Evolutionary conservation across 176 grass and related monocot species (phyloP).

Genomic region (Hsuehochloa calcarea): DNA sequence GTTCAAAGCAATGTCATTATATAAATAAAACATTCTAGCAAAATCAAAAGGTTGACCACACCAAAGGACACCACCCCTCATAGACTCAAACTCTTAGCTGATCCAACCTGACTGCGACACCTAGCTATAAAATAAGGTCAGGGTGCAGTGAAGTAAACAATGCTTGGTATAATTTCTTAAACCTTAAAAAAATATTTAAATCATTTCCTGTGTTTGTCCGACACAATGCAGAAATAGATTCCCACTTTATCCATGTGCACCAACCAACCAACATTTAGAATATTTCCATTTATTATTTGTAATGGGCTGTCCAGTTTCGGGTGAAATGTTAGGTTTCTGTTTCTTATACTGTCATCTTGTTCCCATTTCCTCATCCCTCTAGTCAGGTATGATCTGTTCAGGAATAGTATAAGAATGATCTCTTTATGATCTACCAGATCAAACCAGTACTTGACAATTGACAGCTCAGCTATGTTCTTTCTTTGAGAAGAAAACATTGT

Average conservation of each 20-base stretch:
- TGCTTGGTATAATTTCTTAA: conserved; percentile 7
- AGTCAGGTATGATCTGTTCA: background rate
- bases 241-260: conserved; percentile 17
- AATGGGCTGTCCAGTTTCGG: background rate
- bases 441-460: background rate
- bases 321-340: background rate
- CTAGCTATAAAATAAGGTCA: conserved; percentile 8
- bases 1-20: background rate
- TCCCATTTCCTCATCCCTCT: background rate
- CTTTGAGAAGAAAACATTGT: conserved; percentile 17
- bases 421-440: background rate
- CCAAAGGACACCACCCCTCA: background rate
- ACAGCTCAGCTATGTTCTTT: conserved; percentile 18
- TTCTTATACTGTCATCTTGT: conserved; percentile 14
- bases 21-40: background rate
- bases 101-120: background rate
- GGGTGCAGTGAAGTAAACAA: background rate
- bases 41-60: background rate
- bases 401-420: conserved; percentile 1
- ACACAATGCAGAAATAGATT: conserved; percentile 6
- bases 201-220: background rate
- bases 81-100: conserved; percentile 4
- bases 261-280: background rate
- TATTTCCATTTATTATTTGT: conserved; percentile 19
- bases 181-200: background rate